Evolutionary conservation across 1,139 yeast genomes (phyloP), one percentile per base, ranked within the genome.

Genomic region (Blastobotrys elegans): DNA sequence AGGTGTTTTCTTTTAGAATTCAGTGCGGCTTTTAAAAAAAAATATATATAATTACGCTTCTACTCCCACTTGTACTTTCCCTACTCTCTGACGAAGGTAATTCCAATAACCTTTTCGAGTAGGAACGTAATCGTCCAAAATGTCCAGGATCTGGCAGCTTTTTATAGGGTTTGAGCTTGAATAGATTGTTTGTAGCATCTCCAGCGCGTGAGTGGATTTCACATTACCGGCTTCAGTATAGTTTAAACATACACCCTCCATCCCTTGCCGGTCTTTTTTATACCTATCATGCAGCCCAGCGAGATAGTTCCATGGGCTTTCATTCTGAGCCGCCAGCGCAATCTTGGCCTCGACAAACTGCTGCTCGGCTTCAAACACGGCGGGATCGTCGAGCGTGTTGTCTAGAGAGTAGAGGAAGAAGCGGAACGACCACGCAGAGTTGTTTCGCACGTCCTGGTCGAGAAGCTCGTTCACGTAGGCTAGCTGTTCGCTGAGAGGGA

Each of bases 401-500:
- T 34, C 52, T 14, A 50, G 44, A 40, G 51, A 58, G 26, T 63
- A 52, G 21, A 84, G 63, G 58, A 82, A 88, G 68, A 72, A 85
- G 47, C 97, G 73, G 66, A 87, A 95, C 49, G 82, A 76, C 99
- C 99, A 92, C 0, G 95, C 97, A 48, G 96, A 85, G 64, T 92
- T 94, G 67, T 92, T 92, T 58, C 88, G 73, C 18, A 87, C 77
- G 65, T 92, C 99, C 7, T 67, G 59, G 5, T 67, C 65, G 10
- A 94, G 65, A 56, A 78, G 65, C 17, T 56, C 53, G n/a, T 74
- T 72, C 1, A 78, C 73, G 60, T 77, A 83, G 7, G 60, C 63
- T n/a, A 79, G 55, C 60, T 89, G 96, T 34, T 63, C 65, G 7
- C 55, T 64, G 27, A 55, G 49, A 17, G 52, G 43, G 45, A 45